Evolutionary conservation across 2,329 filamentous ascomycete genomes (phyloP), one percentile per base, ranked within the genome.

Genomic region (Diatrype stigma): DNA sequence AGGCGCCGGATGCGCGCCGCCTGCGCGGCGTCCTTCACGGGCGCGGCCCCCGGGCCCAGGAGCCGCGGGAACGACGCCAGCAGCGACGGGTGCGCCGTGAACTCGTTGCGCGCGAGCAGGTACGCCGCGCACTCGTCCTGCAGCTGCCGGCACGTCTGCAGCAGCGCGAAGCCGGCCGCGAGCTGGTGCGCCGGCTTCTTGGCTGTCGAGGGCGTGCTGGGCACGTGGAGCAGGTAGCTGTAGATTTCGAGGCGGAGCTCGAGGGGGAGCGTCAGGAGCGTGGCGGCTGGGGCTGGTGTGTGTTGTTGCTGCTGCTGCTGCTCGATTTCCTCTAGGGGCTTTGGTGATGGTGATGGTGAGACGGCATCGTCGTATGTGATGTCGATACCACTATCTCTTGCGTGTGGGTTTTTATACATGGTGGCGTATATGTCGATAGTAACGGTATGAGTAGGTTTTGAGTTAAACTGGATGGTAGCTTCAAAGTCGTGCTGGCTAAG

Each of bases 211-310:
- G 54, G 42, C 35, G 38, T 19, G 4, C 6, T 37, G 30, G 66
- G 68, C 5, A 72, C 62, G 55, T 62, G 52, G 50, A 77, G 71
- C 47, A 77, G 73, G 54, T 70, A 60, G 21, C 60, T 51, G 65
- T 76, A 77, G 55, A 77, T 73, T 49, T 76, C 67, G 51, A 75
- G 68, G 37, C 75, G 74, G 57, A 78, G 66, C 59, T 78, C 75
- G 45, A 70, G 57, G 32, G 74, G 73, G 22, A 78, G 67, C 48
- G 65, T 63, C 37, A 77, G 66, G 55, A 77, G 63, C 5, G 53
- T 56, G 14, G 57, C 32, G 22, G 45, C 46, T 38, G 40, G 40
- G 0, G 40, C 11, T n/a, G 40, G 21, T 16, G 22, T 16, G 23
- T 16, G 12, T 26, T 23, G 22, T 44, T 7, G 22, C 10, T 23